A percentile compares a stretch with the other conserved stretches of the same genome.
These are phyloP conservation scores for Dactylellina sp. DNA, from an alignment of 2,329 filamentous ascomycete species.

Conservation along the genomic window DNA sequence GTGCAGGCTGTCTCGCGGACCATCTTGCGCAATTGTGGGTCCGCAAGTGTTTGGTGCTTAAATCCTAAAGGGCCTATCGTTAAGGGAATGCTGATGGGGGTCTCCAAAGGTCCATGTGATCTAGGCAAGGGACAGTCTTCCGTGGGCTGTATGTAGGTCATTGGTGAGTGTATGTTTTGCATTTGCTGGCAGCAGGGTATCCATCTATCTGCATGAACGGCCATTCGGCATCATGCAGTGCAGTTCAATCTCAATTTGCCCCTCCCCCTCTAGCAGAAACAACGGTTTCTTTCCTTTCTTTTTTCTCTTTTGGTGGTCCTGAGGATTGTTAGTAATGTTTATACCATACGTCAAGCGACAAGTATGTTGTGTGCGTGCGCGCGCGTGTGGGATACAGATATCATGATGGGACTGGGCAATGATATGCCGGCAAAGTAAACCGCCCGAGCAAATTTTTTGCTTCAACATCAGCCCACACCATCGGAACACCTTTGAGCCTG, in stretches of 20 bases:
- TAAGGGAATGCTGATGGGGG: too few relatives aligned
- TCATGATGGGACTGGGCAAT: not conserved
- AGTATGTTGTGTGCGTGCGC: not conserved
- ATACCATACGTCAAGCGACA: conserved; percentile 8
- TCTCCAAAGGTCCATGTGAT: conserved; percentile 15
- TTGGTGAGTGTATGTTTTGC: conserved; percentile 53
- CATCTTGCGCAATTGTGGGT: conserved; percentile 35
- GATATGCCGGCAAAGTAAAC: too few relatives aligned
- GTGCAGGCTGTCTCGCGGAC: conserved; percentile 15
- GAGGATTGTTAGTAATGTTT: not conserved
- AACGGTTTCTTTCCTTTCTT: not conserved
- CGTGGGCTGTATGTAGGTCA: conserved; percentile 43
- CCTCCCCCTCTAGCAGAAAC: not conserved
- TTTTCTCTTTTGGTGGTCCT: too few relatives aligned
- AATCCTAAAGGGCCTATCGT: too few relatives aligned
- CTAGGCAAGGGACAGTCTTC: conserved; percentile 41
- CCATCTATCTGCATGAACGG: conserved; percentile 37
- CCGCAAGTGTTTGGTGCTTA: not conserved
- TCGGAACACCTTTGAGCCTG: conserved; percentile 4
- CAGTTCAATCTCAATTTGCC: conserved; percentile 22
- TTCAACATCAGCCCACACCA: not conserved
- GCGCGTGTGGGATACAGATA: too few relatives aligned
- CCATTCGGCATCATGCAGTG: conserved; percentile 41
- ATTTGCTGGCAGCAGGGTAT: conserved; percentile 46
- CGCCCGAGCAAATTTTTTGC: not conserved